Evolutionary conservation across 2,329 filamentous ascomycete species (phyloP).

Genomic region (Apiospora malaysiana): DNA sequence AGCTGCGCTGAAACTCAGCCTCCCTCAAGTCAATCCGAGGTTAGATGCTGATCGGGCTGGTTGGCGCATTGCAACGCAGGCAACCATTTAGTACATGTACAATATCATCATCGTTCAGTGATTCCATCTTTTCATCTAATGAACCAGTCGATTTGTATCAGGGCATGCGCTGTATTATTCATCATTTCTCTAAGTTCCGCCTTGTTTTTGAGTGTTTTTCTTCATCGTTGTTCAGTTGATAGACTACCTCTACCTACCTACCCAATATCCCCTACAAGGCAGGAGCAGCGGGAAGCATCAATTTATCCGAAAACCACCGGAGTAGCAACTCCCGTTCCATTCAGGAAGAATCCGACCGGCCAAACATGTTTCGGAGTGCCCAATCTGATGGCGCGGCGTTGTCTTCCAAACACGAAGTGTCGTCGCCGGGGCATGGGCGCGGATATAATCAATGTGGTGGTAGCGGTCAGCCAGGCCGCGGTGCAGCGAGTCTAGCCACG

Average conservation of each 20-base stretch:
- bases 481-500: background rate
- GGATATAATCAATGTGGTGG: no score
- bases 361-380: background rate
- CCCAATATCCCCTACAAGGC: background rate
- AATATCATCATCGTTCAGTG: background rate
- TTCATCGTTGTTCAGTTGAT: background rate
- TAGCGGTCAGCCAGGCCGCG: background rate
- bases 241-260: background rate
- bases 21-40: background rate
- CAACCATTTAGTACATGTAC: background rate
- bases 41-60: background rate
- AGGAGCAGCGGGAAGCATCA: background rate
- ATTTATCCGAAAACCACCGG: background rate
- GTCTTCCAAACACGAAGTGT: background rate
- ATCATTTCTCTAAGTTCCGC: background rate
- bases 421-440: background rate
- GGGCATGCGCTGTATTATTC: background rate
- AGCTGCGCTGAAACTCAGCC: constrained; percentile 4
- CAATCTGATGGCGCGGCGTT: background rate
- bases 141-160: background rate
- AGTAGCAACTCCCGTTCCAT: background rate
- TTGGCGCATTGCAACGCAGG: background rate
- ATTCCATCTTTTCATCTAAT: background rate
- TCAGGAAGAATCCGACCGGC: background rate
- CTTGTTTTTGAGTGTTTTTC: background rate